Base-by-base conservation (phyloP, 805 yeast genomes). In the Lipomyces lipofer region DNA sequence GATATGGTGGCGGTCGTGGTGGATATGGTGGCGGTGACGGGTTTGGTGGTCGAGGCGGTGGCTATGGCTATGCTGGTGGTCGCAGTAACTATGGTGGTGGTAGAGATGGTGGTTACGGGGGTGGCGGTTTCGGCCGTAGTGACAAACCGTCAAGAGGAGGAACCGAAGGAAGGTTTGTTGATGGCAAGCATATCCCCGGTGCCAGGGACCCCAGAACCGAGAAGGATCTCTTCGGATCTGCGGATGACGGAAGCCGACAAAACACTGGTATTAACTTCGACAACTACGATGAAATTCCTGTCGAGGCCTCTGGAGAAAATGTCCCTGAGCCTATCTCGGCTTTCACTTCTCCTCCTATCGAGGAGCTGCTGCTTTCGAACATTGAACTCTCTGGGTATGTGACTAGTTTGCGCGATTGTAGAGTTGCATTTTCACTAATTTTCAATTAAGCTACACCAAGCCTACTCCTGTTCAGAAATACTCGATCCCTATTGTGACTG, bases 241-340 rank as follows among this genome's bases (percentile, higher is more conserved):
- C 78, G 49, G 88, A 84, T 51, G 95, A 84, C 67, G 70, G 75
- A 29, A 75, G 74, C 39, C 83, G 84, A 77, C 97, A 88, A 78
- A 84, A 95, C 49, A 86, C 96, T 35, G 99, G 99, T 80, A 94
- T 94, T 75, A 94, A 94, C 78, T 94, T 94, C 69, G 99, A 95
- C 74, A 90, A 88, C 78, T 94, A 94, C 74, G 99, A 94, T 72
- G 98, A 95, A 56, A 94, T 94, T 62, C 99, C 99, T 58, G 97
- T 94, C 60, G 98, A 94, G 75, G 99, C 97, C 47, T 75, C 95
- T 46, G 99, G 99, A 75, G 86, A 85, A 36, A 82, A 86, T 58
- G 96, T 89, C 52, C 99, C 99, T 59, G 98, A 91, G 70, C 90
- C 97, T 62, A 87, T 94, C 66, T 75, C 85, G 59, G 76, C 86